Base-by-base conservation (phyloP, 805 yeast genomes). In the Helenozyma rhizophorensis region DNA sequence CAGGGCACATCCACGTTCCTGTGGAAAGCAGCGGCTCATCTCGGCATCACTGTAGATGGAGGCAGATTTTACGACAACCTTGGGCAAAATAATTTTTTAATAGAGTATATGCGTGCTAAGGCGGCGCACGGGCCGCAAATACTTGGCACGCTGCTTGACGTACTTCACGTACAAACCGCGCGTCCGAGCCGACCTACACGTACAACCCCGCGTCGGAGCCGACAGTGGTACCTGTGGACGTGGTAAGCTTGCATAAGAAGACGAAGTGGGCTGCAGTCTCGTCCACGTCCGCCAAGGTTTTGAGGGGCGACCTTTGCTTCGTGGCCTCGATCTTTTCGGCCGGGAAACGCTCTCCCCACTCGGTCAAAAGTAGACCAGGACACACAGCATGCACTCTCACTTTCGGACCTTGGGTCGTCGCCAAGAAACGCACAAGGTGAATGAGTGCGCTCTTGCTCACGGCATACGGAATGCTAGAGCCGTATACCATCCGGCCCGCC, bases 401-500 rank as follows among this genome's bases (percentile, higher is more conserved):
- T 15, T 38, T 39, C 4, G 50, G 43, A 9, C 52, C 52, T 30
- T 48, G 54, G 12, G 50, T 33, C 32, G 45, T 48, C 14, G 54
- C 51, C 27, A 50, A 36, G 32, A 50, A 36, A 25, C 42, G 36
- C 16, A 47, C 51, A 32, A 50, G 38, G 23, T 50, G 54, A 30
- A 49, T 48, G 24, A 49, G 34, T 11, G 40, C 54, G 7, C 53
- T 53, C 29, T 49, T 49, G 34, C 46, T 47, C 15, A 57, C 65
- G 6, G 63, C 52, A 42, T 63, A 63, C 9, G 70, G 62, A 28
- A 45, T 61, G 53, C 49, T 52, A 14, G 53, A 48, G 9, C 56
- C 60, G 41, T 37, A 54, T 44, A 26, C 43, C 16, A 39, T 40
- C 23, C 56, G 32, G 6, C 62, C 62, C 11, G 59, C 59, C 14